Percentiles rank a stretch among this genome's conserved stretches.
These are phyloP conservation scores for Skeletonema potamos DNA, from an alignment of 108 stramenopile species.

Conservation along the genomic window DNA sequence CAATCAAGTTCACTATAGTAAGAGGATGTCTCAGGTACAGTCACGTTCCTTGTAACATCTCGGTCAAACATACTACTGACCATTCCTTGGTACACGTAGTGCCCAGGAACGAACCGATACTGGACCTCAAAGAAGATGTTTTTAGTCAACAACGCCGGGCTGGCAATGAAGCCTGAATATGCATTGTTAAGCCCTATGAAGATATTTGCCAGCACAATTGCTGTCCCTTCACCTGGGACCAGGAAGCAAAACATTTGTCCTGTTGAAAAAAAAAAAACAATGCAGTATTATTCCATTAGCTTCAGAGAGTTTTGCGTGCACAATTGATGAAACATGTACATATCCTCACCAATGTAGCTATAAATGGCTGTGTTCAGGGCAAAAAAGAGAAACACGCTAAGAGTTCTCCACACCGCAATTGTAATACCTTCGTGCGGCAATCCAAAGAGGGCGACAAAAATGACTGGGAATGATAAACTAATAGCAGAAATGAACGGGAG, in stretches of 20 bases:
- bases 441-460: constrained; percentile 21
- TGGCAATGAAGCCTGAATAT: constrained; percentile 41
- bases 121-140: constrained; percentile 30
- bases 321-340: constrained; percentile 28
- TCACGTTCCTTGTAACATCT: constrained; percentile 36
- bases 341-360: constrained; percentile 41
- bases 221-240: constrained; percentile 38
- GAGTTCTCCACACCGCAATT: background rate
- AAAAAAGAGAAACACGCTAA: constrained; percentile 40
- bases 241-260: constrained; percentile 1
- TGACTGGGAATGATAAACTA: constrained; percentile 14
- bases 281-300: background rate
- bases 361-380: constrained; percentile 45
- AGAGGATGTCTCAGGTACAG: constrained; percentile 43
- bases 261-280: background rate
- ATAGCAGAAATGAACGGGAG: constrained; percentile 29
- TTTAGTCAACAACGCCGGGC: constrained; percentile 32
- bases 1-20: constrained; percentile 41
- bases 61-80: constrained; percentile 47
- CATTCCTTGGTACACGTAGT: constrained; percentile 77
- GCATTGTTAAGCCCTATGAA: constrained; percentile 48
- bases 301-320: background rate
- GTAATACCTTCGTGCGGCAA: background rate
- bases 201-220: constrained; percentile 13
- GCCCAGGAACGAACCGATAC: constrained; percentile 75